Base-by-base conservation (phyloP, 345 rosid species). In the Combretum micranthum region DNA sequence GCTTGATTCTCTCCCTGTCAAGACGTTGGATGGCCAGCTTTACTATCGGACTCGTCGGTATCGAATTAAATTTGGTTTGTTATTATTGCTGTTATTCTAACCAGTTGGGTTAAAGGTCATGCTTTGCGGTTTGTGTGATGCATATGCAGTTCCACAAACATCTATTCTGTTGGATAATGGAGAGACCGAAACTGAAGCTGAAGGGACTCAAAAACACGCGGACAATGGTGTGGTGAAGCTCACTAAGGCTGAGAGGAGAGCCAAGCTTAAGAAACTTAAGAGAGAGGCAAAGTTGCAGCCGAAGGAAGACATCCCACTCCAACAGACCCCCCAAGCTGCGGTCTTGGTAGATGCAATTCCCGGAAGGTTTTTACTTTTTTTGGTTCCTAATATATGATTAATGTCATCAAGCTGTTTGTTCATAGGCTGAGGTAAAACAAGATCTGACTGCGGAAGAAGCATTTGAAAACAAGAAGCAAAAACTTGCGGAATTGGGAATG, bases 381-480 rank as follows among this genome's bases (percentile, higher is more conserved):
- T 3, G 52, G 42, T 20, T 46, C 52, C 55, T 52, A 2, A 22
- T 50, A 19, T 0, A 9, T 19, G 21, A 50, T 50, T 21, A 8
- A 50, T 17, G 21, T 2, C 2, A 12, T 49, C 0, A 20, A 15
- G 54, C 6, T 10, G 49, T 64, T 54, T 37, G 55, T 60, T 12
- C 71, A 60, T 73, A 93, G 99, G 97, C 87, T n/a, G 90, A 90
- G 75, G 87, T 93, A 69, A 80, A 85, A 76, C 77, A 87, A 68
- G 97, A 93, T 64, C 76, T 93, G 51, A 74, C 92, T 0, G 92
- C 86, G 53, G 95, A 82, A 73, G 95, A 85, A 66, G 59, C 78
- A 15, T 75, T 79, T 78, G 88, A 83, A 62, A 77, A 61, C 42
- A 89, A 77, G 61, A 90, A 80, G 66, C 68, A 39, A 55, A 85